Percentiles rank a stretch among this genome's conserved stretches.
Evolutionary conservation across 2,329 filamentous ascomycete genomes (phyloP).

Genomic region (Trichoderma hamatum): DNA sequence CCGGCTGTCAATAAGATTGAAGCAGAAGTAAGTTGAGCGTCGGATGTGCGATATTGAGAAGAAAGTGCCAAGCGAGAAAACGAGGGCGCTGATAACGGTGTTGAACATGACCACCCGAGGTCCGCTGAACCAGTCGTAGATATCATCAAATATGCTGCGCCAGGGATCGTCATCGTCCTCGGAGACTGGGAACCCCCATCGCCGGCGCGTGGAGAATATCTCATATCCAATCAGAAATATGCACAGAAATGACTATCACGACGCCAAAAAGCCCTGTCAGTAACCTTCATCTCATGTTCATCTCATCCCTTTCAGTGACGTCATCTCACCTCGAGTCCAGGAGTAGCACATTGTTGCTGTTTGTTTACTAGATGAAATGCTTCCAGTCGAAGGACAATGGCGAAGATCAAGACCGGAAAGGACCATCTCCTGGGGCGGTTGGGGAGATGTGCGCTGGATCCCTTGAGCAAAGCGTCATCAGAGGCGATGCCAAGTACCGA

Average conservation of each 20-base stretch:
- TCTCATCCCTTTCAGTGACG: slow-evolving; percentile 12
- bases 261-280: neutral
- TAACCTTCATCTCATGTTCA: neutral
- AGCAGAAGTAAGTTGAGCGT: slow-evolving; percentile 57
- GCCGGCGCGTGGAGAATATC: slow-evolving; percentile 43
- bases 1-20: slow-evolving; percentile 46
- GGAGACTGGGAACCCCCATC: slow-evolving; percentile 37
- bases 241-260: slow-evolving; percentile 50
- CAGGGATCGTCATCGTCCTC: slow-evolving; percentile 51
- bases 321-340: slow-evolving; percentile 51
- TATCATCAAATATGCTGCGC: slow-evolving; percentile 52
- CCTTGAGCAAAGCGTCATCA: slow-evolving; percentile 40
- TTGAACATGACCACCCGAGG: slow-evolving; percentile 44
- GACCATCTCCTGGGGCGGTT: slow-evolving; percentile 52
- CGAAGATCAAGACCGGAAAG: slow-evolving; percentile 48
- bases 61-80: slow-evolving; percentile 50
- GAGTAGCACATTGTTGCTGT: slow-evolving; percentile 54
- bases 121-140: slow-evolving; percentile 50
- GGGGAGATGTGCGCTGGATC: slow-evolving; percentile 43
- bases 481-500: slow-evolving; percentile 26
- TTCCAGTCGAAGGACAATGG: slow-evolving; percentile 53
- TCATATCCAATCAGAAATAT: slow-evolving; percentile 50
- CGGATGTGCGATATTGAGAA: slow-evolving; percentile 43
- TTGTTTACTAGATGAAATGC: slow-evolving; percentile 50
- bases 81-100: slow-evolving; percentile 41